Conservation (phyloP, 345 rosid genomes). For the Eucalyptus sideroxylon region DNA sequence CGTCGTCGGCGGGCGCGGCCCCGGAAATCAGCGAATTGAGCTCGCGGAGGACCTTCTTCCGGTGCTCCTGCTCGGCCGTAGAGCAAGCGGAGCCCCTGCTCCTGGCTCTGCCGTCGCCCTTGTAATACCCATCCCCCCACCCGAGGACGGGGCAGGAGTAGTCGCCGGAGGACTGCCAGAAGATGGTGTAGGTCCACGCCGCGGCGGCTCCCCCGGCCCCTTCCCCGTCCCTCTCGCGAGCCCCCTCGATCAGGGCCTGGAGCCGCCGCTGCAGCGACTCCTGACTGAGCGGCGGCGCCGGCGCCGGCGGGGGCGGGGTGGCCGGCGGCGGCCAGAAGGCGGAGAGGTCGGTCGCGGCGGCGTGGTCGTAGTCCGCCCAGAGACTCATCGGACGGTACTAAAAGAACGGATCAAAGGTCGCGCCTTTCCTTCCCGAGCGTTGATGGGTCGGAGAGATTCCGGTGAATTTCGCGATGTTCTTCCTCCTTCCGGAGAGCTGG, state of each 20-base stretch:
- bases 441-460: neutral
- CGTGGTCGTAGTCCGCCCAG: neutral
- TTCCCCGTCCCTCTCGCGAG: slow-evolving; percentile 44
- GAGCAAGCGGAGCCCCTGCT: slow-evolving; percentile 13
- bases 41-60: slow-evolving; percentile 55
- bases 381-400: neutral
- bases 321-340: neutral
- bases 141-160: slow-evolving; percentile 40
- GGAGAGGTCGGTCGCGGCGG: neutral
- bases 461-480: neutral
- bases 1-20: slow-evolving; percentile 25
- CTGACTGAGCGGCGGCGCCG: slow-evolving; percentile 23
- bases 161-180: slow-evolving; percentile 76
- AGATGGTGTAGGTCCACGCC: slow-evolving; percentile 82
- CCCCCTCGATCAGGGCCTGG: slow-evolving; percentile 62
- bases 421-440: neutral
- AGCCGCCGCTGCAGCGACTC: slow-evolving; percentile 78
- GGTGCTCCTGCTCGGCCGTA: slow-evolving; percentile 62
- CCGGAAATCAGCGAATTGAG: slow-evolving; percentile 77
- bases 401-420: neutral
- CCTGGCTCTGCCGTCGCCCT: slow-evolving; percentile 57
- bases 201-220: slow-evolving; percentile 21
- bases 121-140: slow-evolving; percentile 91
- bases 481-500: neutral
- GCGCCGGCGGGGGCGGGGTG: neutral